Base-by-base conservation (phyloP, 352 stramenopile species). In the Phytopythium kandeliae region DNA sequence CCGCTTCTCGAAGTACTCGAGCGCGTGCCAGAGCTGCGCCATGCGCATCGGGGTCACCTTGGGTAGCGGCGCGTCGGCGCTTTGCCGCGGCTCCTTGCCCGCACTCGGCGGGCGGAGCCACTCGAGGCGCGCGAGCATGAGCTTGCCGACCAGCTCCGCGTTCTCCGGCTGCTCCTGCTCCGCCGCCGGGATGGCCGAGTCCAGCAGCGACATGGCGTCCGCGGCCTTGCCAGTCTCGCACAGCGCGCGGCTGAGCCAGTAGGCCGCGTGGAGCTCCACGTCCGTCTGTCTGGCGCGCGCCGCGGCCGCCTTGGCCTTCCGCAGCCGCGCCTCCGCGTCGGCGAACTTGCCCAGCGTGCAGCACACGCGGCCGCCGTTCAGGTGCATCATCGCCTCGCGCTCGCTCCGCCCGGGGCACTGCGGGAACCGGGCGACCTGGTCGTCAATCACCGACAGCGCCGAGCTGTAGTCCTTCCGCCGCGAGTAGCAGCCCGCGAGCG, bases 301-400 rank as follows among this genome's bases (percentile, higher is more conserved):
- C 0, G 75, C 62, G 1, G 60, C 74, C 4, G 40, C 60, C 19
- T 84, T 59, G 1, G 72, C 63, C 7, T 69, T 67, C 10, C 63
- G 64, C 21, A 89, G 51, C 30, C 71, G 59, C 36, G 67, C 57
- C 43, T 84, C 65, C 0, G 75, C 75, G 34, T 86, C 62, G 6
- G 62, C 38, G 35, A 71, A 69, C 56, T 82, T 86, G 3, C 57
- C 47, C 22, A 86, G 49, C 28, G 69, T 79, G 51, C 74, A 80
- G 31, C 69, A 76, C 17, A 89, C 70, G 15, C 75, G 73, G 0
- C 75, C 78, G 40, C 66, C 63, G 48, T 89, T 87, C 22, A 85
- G 38, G 45, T 78, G 80, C 51, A 80, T 62, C 47, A 70, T 67
- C 1, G 67, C 45, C 34, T 78, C 74, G 12, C 65, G 60, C 8